Evolutionary conservation across 257 asterid species (phyloP), one percentile per base, ranked within the genome.

Genomic region (Leptodermis oblonga): DNA sequence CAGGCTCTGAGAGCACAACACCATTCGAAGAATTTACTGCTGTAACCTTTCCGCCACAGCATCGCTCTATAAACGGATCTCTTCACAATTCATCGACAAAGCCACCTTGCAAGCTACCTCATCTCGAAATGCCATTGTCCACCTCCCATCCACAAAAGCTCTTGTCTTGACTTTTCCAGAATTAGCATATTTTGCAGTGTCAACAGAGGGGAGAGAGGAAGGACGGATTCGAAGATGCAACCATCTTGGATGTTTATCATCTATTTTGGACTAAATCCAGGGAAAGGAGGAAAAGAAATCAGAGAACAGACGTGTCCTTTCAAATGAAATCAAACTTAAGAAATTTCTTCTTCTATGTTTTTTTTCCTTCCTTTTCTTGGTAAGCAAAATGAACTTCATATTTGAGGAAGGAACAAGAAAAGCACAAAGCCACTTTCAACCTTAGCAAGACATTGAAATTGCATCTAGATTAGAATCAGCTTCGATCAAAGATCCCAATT

Each of bases 171-270:
- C 86, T 82, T 82, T 88, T 46, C 86, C 88, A 39, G 70, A 81
- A 67, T 78, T 65, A n/a, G 82, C 69, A 42, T 76, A 53, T 58
- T 82, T 87, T 5, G 80, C 73, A 37, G 83, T 61, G 62, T 85
- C 97, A 13, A 76, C 52, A 62, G 74, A 78, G 31, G 97, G 95
- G 60, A 87, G 83, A 25, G 92, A 72, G 18, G 95, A 80, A 17
- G 97, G 96, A 36, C 96, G 99, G 59, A 93, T 87, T 75, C 96
- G 90, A 43, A 93, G 96, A 83, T 94, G 99, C 82, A 94, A 81
- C 99, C 99, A 94, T 81, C 85, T 87, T 68, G 84, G 39, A 70
- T 91, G 96, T 67, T 82, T 89, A 55, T 89, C 97, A 34, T 91
- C 97, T 73, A 85, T 65, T 83, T 82, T 87, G 61, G 97, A 97